phyloP scores from a whole-genome alignment of 2,329 filamentous ascomycete genomes.

The Ophiostoma novo-ulmi region DNA sequence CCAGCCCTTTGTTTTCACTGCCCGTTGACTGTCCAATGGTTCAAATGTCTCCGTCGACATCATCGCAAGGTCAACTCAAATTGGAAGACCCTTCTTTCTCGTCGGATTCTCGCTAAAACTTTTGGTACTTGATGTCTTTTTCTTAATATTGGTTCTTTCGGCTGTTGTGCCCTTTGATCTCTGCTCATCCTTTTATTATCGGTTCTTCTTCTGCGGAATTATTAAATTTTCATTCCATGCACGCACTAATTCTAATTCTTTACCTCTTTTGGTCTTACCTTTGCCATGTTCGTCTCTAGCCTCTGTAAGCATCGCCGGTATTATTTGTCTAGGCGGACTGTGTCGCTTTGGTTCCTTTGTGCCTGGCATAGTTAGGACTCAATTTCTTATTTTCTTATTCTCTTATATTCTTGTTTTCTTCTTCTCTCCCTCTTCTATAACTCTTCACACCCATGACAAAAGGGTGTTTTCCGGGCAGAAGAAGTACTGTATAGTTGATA shows the following conservation, averaged over 20 bases:
- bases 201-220: conserved; percentile 9
- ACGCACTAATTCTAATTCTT: background rate
- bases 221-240: background rate
- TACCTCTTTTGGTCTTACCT: background rate
- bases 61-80: background rate
- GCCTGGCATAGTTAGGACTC: background rate
- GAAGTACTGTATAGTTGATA: background rate
- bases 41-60: background rate
- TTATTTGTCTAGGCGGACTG: background rate
- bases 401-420: background rate
- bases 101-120: background rate
- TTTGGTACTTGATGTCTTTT: background rate
- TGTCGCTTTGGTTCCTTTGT: background rate
- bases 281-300: background rate
- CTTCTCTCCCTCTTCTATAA: background rate
- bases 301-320: background rate
- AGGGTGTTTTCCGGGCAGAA: background rate
- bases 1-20: background rate
- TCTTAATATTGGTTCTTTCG: conserved; percentile 2
- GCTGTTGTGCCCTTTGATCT: background rate
- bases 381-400: background rate
- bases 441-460: background rate
- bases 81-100: background rate
- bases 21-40: background rate
- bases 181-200: background rate